Percentiles rank a stretch among this genome's conserved stretches.
These are phyloP conservation scores for Xylaria acuta DNA, from an alignment of 495 filamentous ascomycete genomes.

Conservation along the genomic window DNA sequence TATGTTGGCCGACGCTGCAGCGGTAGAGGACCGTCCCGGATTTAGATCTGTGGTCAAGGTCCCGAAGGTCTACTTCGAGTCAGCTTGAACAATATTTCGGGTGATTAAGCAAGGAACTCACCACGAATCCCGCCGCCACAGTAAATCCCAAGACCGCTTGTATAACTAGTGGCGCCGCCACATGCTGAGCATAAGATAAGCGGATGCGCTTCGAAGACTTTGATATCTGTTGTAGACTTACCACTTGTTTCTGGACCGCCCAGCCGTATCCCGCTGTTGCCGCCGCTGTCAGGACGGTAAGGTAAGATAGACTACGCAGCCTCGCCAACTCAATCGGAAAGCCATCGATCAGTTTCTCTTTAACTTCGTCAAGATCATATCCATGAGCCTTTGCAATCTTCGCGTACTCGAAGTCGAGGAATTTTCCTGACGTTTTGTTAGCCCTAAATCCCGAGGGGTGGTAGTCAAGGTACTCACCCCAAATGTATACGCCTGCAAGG, in stretches of 20 bases:
- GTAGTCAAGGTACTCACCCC: neutral
- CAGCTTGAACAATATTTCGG: neutral
- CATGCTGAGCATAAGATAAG: neutral
- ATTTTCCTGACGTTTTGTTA: neutral
- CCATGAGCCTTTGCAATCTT: neutral
- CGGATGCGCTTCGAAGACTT: neutral
- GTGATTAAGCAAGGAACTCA: neutral
- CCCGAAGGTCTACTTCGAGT: neutral
- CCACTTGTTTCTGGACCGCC: conserved; percentile 17
- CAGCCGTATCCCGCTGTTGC: conserved; percentile 5
- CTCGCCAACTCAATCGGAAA: neutral
- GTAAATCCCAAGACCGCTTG: neutral
- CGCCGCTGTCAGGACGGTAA: neutral
- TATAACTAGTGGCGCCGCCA: neutral
- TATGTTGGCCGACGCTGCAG: conserved; percentile 30
- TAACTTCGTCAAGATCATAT: neutral
- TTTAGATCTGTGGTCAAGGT: conserved; percentile 21
- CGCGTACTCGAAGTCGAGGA: neutral
- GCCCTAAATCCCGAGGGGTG: neutral
- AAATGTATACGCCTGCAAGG: neutral
- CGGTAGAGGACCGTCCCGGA: conserved; percentile 26
- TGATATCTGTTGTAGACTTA: conserved; percentile 16
- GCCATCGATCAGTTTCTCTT: neutral
- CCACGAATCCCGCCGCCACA: conserved; percentile 5
- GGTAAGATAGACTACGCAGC: conserved; percentile 26